Base-by-base conservation (phyloP, 2,329 filamentous ascomycete genomes). In the Penicillium sp. region DNA sequence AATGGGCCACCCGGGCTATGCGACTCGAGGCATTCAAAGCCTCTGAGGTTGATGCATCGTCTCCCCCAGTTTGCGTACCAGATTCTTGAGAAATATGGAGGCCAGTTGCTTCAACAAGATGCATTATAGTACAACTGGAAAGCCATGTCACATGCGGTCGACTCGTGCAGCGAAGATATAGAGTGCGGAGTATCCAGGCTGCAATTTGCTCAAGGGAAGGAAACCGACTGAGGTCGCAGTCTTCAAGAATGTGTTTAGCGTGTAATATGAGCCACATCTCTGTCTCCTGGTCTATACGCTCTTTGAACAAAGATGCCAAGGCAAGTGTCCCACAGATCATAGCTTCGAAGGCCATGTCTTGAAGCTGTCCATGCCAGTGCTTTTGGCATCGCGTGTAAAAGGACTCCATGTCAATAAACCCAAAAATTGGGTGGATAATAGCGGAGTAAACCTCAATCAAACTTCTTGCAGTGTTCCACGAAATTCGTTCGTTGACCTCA, bases 91-190 rank as follows among this genome's bases (percentile, higher is more conserved):
- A 52, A 33, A 56, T 61, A 19, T 67, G 62, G 16, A 66, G 40
- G 1, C 66, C 65, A 24, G 79, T 76, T 8, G 81, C 79, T 59
- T 84, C 82, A 1, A 82, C 70, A 23, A 83, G 73, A 62, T 84
- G 82, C 79, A 84, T 82, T 9, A 79, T 68, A 0, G 74, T 79
- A 47, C 77, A 82, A 53, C 78, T 83, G 0, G 80, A 80, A 61
- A 84, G 76, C 81, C 81, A 84, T 1, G 79, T 73, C 0, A 75
- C 71, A 55, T 84, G 79, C 0, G 81, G 81, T 3, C 79, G 75
- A 5, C 74, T 78, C 0, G 80, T 79, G 3, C 78, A 69, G 3
- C 82, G 74, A 8, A 83, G 67, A 37, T 83, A 83, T 0, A 80
- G 67, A 0, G 77, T 76, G 1, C 81, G 76, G 5, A 84, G 71